Base-by-base conservation (phyloP, 345 rosid genomes). In the Psidium friedrichsthalianum region DNA sequence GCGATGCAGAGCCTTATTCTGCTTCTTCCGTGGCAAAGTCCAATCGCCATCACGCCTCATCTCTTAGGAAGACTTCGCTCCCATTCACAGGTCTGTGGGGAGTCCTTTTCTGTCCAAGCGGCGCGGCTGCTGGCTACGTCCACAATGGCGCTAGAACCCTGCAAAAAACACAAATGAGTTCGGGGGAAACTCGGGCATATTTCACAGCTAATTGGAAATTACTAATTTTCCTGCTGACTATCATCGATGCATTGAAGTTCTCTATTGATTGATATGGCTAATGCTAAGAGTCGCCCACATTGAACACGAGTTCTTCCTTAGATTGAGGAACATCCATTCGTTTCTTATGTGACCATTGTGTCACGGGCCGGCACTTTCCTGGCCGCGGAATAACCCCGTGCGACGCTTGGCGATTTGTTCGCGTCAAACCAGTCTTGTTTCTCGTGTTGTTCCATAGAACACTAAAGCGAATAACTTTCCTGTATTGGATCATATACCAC, bases 71-170 rank as follows among this genome's bases (percentile, higher is more conserved):
- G 74, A 15, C 47, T 15, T 10, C 42, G 36, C 29, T 29, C 11
- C 3, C 51, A 61, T 53, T 90, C 90, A 90, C 55, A 82, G 56
- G 88, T 94, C 93, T 49, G 91, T 90, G 24, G 98, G 98, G 56
- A 97, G 97, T 52, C 92, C 93, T 86, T 96, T 87, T 90, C 90
- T 54, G 88, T 85, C 99, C 98, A 95, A 12, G 95, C 92, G 6
- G 91, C 92, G 61, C 83, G 94, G 81, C 98, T 97, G n/a, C 95
- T 95, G 47, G 97, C 95, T 44, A 97, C 88, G 85, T 97, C 95
- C 2, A 92, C 91, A 8, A 95, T 74, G 6, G 85, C 90, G 3
- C 90, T 89, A 88, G 90, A 95, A 13, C 98, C 97, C 97, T 94
- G 93, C 55, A 82, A n/a, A 29, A n/a, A 5, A 82, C 36, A 52